phyloP scores from a whole-genome alignment of 441 rosid genomes.

The Sinapis alba region DNA sequence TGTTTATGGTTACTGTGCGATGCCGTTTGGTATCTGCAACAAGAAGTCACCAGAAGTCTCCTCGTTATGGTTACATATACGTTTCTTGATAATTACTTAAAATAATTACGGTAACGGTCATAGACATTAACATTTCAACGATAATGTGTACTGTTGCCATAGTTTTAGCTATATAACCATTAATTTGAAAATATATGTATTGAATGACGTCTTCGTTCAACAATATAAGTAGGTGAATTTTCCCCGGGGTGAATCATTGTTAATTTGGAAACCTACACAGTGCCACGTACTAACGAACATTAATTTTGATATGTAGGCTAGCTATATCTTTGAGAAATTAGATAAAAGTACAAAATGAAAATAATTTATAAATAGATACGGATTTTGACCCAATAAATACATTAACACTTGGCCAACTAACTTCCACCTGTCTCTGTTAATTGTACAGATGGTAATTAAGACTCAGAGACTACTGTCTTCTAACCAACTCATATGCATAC shows the following conservation, averaged over 20 bases:
- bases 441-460: conserved; percentile 21
- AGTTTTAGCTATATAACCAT: neutral
- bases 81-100: neutral
- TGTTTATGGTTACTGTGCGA: neutral
- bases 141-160: neutral
- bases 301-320: conserved; percentile 5
- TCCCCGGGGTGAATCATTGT: conserved; percentile 2
- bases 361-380: neutral
- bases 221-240: neutral
- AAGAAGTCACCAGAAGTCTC: neutral
- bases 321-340: neutral
- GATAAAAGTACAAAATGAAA: neutral
- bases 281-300: neutral
- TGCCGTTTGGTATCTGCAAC: neutral
- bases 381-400: conserved; percentile 23
- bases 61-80: no score
- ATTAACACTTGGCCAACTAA: conserved; percentile 40
- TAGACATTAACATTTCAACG: neutral
- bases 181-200: neutral
- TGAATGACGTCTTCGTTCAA: neutral
- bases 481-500: neutral
- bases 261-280: conserved; percentile 1
- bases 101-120: neutral
- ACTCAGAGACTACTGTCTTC: conserved; percentile 10
- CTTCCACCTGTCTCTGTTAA: conserved; percentile 29